These are phyloP conservation scores for Acarospora socialis DNA, from an alignment of 2,329 filamentous ascomycete genomes.

Conservation along the genomic window DNA sequence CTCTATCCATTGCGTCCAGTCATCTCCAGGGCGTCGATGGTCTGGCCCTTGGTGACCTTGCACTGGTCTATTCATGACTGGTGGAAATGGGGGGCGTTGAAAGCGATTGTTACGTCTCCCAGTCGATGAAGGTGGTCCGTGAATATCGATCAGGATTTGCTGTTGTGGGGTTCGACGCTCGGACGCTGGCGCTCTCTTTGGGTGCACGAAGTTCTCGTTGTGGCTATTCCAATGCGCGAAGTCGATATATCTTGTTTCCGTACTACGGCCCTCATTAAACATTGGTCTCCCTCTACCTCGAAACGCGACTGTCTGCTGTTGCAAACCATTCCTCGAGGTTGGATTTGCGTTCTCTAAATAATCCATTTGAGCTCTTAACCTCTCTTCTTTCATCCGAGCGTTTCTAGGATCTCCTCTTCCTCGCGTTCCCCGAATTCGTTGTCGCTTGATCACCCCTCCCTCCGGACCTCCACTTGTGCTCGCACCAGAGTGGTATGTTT, in stretches of 20 bases:
- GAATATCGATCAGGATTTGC: not conserved
- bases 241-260: too few species aligned
- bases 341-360: not conserved
- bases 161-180: not conserved
- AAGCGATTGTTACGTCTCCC: constrained; percentile 4
- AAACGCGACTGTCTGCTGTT: too few species aligned
- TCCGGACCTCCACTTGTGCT: too few species aligned
- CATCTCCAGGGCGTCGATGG: too few species aligned
- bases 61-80: not conserved
- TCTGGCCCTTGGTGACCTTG: not conserved
- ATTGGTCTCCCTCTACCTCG: too few species aligned
- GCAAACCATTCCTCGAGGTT: not conserved
- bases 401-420: constrained; percentile 9
- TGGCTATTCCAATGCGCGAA: too few species aligned
- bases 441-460: not conserved
- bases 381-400: constrained; percentile 5
- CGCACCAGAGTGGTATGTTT: too few species aligned
- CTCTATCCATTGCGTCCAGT: constrained; percentile 28
- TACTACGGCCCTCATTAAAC: too few species aligned
- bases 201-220: too few species aligned
- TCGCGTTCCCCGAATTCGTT: constrained; percentile 2
- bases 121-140: constrained; percentile 1
- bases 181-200: too few species aligned
- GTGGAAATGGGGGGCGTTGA: not conserved
- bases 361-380: not conserved